phyloP scores from a whole-genome alignment of 228 moss, liverwort and hornwort species.

The Sphagnum fallax region DNA sequence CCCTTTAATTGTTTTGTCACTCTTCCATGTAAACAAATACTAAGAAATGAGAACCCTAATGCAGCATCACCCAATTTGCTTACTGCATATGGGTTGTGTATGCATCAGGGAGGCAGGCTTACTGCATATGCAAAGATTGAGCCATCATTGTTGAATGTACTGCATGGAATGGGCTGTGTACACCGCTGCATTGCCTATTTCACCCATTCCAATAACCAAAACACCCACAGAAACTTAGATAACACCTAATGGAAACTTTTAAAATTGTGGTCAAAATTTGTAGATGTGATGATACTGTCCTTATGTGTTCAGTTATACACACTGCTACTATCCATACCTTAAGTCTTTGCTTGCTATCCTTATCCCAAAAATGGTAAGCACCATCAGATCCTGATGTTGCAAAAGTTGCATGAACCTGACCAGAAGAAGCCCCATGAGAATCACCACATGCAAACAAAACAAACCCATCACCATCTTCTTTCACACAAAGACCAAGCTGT shows the following conservation, averaged over 20 bases:
- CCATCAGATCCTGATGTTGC: slow-evolving; percentile 96
- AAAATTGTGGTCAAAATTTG: too few species aligned
- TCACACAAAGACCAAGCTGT: too few species aligned
- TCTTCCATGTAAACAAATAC: too few species aligned
- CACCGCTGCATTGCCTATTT: slow-evolving; percentile 85
- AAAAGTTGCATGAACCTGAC: slow-evolving; percentile 94
- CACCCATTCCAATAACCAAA: too few species aligned
- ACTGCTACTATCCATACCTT: slow-evolving; percentile 34
- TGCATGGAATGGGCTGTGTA: slow-evolving; percentile 91
- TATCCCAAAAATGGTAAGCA: slow-evolving; percentile 96
- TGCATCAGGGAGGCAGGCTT: background rate
- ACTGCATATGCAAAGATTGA: slow-evolving; percentile 97
- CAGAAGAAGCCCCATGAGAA: background rate
- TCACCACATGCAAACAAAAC: background rate
- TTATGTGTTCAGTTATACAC: too few species aligned
- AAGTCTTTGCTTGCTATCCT: slow-evolving; percentile 88
- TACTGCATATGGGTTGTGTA: slow-evolving; percentile 83
- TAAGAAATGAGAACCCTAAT: too few species aligned
- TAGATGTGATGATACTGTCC: too few species aligned
- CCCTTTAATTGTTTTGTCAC: too few species aligned
- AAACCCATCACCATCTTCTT: too few species aligned
- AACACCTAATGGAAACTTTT: too few species aligned
- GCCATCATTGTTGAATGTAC: slow-evolving; percentile 92
- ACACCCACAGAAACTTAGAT: too few species aligned
- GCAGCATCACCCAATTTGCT: background rate